Base-by-base conservation (phyloP, 345 rosid genomes). In the Linum trigynum region DNA sequence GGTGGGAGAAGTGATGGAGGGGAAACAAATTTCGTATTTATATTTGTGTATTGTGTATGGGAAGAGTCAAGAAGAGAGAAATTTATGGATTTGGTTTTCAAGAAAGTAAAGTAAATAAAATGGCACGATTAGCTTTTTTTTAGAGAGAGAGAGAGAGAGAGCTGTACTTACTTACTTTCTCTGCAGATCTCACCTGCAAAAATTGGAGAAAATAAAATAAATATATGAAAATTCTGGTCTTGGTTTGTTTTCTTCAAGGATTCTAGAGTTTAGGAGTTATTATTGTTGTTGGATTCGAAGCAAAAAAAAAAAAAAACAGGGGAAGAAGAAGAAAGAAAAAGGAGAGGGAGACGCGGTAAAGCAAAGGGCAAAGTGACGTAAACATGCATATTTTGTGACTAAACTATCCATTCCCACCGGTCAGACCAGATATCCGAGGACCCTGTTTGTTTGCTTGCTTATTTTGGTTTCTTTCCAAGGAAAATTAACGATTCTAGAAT, bases 381-480 rank as follows among this genome's bases (percentile, higher is more conserved):
- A 80, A 72, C 96, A 87, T 87, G 95, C 92, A 85, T 85, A 84
- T 84, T 84, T 82, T 85, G 86, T 86, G 92, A 86, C 88, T 80
- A 78, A 83, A 83, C 89, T 72, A 84, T 83, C 79, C 32, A 23
- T 23, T 23, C 32, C 32, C 32, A 23, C 14, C 82, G 89, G 89
- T 86, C 92, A 89, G 53, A 48, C 11, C 10, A 89, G 87, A 75
- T 68, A 71, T 67, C 85, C 69, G 75, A 77, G 81, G 79, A 71
- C 84, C 74, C 79, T 77, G 73, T 75, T 74, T 59, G 57, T 55
- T 37, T 23, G 32, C 32, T 37, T 23, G 32, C 32, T 23, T 23
- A 23, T 23, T 23, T 23, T 23, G 32, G 32, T 23, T 23, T 23
- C 32, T 23, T 67, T 63, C 59, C 59, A 63, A 48, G 63, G 37